Conservation (phyloP, 1,284 basidiomycete species). For the Bondarzewia mesenterica region DNA sequence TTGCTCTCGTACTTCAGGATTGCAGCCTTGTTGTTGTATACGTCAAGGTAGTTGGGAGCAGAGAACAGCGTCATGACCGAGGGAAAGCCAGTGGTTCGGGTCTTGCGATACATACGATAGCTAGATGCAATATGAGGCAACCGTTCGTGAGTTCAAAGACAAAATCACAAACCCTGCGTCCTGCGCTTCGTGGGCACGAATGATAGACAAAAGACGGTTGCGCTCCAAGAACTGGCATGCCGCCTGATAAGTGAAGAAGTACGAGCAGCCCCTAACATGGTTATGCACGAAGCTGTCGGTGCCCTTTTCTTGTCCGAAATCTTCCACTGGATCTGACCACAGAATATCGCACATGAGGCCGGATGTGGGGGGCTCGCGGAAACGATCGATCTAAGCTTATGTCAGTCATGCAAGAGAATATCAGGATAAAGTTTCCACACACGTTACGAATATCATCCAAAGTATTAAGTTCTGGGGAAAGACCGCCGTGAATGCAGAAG, state of each 20-base stretch:
- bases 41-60: constrained; percentile 92
- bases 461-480: constrained; percentile 86
- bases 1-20: constrained; percentile 96
- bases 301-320: constrained; percentile 88
- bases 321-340: constrained; percentile 92
- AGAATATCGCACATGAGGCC: constrained; percentile 94
- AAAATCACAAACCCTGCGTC: constrained; percentile 67
- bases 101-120: constrained; percentile 96
- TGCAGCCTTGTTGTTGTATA: constrained; percentile 96
- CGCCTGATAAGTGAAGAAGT: constrained; percentile 95
- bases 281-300: constrained; percentile 86
- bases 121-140: constrained; percentile 29
- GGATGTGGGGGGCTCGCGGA: constrained; percentile 90
- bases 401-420: constrained; percentile 4
- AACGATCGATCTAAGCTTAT: constrained; percentile 85
- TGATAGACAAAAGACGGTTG: constrained; percentile 91
- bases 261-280: constrained; percentile 91
- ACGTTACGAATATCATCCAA: constrained; percentile 83
- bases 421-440: constrained; percentile 14
- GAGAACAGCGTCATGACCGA: constrained; percentile 98
- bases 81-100: constrained; percentile 86
- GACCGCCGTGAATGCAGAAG: constrained; percentile 90
- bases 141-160: neutral
- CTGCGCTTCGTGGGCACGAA: constrained; percentile 92
- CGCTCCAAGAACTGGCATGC: constrained; percentile 92